These are phyloP conservation scores for Yamadazyma diddensiae DNA, from an alignment of 1,139 yeast genomes.

Conservation along the genomic window DNA sequence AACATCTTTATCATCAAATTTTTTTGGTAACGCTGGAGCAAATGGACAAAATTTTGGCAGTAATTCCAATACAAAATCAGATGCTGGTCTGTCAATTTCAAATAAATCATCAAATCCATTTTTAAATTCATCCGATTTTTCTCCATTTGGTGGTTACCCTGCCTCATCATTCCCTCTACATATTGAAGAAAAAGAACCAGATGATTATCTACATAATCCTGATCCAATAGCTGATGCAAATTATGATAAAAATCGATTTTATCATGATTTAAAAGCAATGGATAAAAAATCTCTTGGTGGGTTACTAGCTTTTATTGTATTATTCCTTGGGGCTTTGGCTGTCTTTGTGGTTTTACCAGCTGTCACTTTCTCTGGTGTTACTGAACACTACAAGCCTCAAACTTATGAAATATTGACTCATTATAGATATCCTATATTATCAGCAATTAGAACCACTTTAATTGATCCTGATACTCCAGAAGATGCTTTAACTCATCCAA, in stretches of 20 bases:
- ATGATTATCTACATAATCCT: slow-evolving; percentile 89
- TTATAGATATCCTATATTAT: slow-evolving; percentile 57
- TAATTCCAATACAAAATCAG: slow-evolving; percentile 11
- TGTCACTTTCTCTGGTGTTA: slow-evolving; percentile 67
- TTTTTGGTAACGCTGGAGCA: slow-evolving; percentile 8
- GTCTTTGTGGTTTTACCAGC: slow-evolving; percentile 73
- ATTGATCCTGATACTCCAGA: slow-evolving; percentile 81
- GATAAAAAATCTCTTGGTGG: slow-evolving; percentile 60
- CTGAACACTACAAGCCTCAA: slow-evolving; percentile 28
- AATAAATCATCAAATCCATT: slow-evolving; percentile 20
- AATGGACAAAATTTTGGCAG: slow-evolving; percentile 3
- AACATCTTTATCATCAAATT: slow-evolving; percentile 35
- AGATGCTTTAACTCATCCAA: slow-evolving; percentile 42
- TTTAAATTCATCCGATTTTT: slow-evolving; percentile 34
- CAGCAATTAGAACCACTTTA: slow-evolving; percentile 59
- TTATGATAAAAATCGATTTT: slow-evolving; percentile 62
- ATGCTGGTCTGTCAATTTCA: slow-evolving; percentile 16
- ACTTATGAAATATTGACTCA: slow-evolving; percentile 48
- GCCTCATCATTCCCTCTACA: slow-evolving; percentile 81
- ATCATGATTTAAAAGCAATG: slow-evolving; percentile 57
- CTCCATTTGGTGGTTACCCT: slow-evolving; percentile 95
- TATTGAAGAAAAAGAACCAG: slow-evolving; percentile 87
- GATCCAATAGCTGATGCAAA: slow-evolving; percentile 87
- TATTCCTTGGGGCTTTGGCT: slow-evolving; percentile 59
- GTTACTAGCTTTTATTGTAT: slow-evolving; percentile 51